Evolutionary conservation across 805 yeast species (phyloP).

Genomic region (Schwanniomyces pseudopolymorphus): DNA sequence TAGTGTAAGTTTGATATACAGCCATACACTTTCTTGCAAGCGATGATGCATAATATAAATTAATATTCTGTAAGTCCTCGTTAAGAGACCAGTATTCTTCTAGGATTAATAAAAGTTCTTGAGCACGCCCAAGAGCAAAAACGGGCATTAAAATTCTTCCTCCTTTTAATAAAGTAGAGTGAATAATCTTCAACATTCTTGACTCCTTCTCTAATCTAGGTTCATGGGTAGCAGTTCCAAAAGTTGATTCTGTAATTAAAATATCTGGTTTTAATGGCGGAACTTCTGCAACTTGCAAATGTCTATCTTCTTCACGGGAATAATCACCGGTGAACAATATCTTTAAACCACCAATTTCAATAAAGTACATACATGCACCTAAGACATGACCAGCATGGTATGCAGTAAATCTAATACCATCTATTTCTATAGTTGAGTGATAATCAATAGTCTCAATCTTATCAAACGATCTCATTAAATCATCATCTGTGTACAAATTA

Average conservation of each 20-base stretch:
- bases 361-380: slow-evolving; percentile 97
- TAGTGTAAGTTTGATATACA: slow-evolving; percentile 92
- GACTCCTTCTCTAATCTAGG: slow-evolving; percentile 84
- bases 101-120: slow-evolving; percentile 81
- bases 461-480: slow-evolving; percentile 82
- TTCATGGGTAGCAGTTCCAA: slow-evolving; percentile 96
- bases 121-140: slow-evolving; percentile 96
- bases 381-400: slow-evolving; percentile 99
- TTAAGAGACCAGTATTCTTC: slow-evolving; percentile 94
- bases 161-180: slow-evolving; percentile 79
- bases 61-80: slow-evolving; percentile 76
- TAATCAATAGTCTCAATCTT: slow-evolving; percentile 91
- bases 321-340: slow-evolving; percentile 94
- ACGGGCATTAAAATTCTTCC: slow-evolving; percentile 93
- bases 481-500: slow-evolving; percentile 84
- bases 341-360: slow-evolving; percentile 91
- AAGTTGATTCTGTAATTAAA: slow-evolving; percentile 90
- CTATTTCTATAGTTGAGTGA: slow-evolving; percentile 92
- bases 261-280: slow-evolving; percentile 88
- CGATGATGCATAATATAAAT: slow-evolving; percentile 87
- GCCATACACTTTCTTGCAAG: slow-evolving; percentile 96
- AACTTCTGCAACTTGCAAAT: slow-evolving; percentile 90
- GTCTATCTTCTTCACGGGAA: slow-evolving; percentile 94
- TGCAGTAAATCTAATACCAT: slow-evolving; percentile 94
- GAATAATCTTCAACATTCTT: slow-evolving; percentile 77